These are phyloP conservation scores for Senna siamea DNA, from an alignment of 306 rosid species.

Conservation along the genomic window DNA sequence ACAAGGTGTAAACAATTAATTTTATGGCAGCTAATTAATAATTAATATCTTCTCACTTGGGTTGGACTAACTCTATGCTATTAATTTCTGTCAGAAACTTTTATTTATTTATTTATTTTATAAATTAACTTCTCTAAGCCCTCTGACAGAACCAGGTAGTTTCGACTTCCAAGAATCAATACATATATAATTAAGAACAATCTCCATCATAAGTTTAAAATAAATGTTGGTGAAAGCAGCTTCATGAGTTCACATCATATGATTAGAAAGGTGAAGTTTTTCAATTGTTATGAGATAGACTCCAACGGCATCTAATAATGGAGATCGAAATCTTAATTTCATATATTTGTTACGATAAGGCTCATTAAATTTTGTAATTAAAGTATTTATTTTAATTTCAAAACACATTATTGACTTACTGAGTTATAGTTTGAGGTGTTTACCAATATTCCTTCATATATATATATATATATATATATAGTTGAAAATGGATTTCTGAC, in stretches of 20 bases:
- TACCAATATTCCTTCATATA: slow-evolving; percentile 13
- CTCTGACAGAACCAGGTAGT: slow-evolving; percentile 4
- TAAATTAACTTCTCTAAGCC: background rate
- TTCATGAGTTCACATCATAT: no score
- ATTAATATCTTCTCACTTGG: slow-evolving; percentile 19
- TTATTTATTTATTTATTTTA: background rate
- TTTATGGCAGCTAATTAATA: slow-evolving; percentile 29
- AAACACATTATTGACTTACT: no score
- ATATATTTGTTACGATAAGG: no score
- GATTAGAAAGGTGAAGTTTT: no score
- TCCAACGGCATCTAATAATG: background rate
- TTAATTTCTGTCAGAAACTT: slow-evolving; percentile 16
- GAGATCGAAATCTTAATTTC: no score
- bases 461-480: slow-evolving; percentile 11
- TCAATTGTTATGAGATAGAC: no score
- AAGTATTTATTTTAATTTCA: no score
- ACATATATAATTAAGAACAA: no score
- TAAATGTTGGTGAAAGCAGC: no score
- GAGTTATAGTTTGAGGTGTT: background rate
- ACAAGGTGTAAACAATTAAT: slow-evolving; percentile 20
- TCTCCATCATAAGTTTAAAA: no score
- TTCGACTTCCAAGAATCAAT: background rate
- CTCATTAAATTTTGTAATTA: no score
- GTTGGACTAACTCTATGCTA: background rate
- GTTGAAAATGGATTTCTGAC: slow-evolving; percentile 49